Evolutionary conservation across 257 asterid species (phyloP).

Genomic region (Echites panduratus): DNA sequence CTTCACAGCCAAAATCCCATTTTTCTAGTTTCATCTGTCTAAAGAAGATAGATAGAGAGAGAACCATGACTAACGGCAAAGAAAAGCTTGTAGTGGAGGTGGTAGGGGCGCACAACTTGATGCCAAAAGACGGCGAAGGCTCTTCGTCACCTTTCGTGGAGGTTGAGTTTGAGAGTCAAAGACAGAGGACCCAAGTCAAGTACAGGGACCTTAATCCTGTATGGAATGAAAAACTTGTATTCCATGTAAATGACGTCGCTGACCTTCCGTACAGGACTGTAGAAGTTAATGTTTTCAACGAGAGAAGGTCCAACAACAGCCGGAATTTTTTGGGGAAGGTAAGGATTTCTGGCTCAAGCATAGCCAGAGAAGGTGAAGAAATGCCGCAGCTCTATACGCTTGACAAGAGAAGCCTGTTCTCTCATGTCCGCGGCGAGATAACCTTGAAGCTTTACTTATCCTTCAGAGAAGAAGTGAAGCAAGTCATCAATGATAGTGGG

Average conservation of each 20-base stretch:
- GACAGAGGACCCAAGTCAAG: slow-evolving; percentile 58
- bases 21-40: background rate
- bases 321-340: slow-evolving; percentile 73
- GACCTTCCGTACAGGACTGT: slow-evolving; percentile 79
- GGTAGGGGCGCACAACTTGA: slow-evolving; percentile 83
- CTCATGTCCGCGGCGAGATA: slow-evolving; percentile 84
- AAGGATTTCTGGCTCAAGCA: slow-evolving; percentile 55
- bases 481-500: slow-evolving; percentile 26
- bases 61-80: slow-evolving; percentile 49
- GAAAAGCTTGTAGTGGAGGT: slow-evolving; percentile 87
- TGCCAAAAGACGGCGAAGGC: slow-evolving; percentile 95
- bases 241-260: slow-evolving; percentile 58
- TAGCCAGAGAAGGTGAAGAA: slow-evolving; percentile 56
- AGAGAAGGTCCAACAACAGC: slow-evolving; percentile 57
- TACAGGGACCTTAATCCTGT: slow-evolving; percentile 72
- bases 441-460: slow-evolving; percentile 63
- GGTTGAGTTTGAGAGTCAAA: slow-evolving; percentile 70
- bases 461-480: slow-evolving; percentile 56
- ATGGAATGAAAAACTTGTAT: slow-evolving; percentile 80
- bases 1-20: too few relatives aligned
- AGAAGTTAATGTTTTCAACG: slow-evolving; percentile 75
- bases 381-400: slow-evolving; percentile 57
- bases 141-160: slow-evolving; percentile 86
- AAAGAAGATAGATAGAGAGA: too few relatives aligned
- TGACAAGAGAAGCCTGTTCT: slow-evolving; percentile 72